Evolutionary conservation across 2,329 filamentous ascomycete genomes (phyloP).

Genomic region (Verticillium nubilum): DNA sequence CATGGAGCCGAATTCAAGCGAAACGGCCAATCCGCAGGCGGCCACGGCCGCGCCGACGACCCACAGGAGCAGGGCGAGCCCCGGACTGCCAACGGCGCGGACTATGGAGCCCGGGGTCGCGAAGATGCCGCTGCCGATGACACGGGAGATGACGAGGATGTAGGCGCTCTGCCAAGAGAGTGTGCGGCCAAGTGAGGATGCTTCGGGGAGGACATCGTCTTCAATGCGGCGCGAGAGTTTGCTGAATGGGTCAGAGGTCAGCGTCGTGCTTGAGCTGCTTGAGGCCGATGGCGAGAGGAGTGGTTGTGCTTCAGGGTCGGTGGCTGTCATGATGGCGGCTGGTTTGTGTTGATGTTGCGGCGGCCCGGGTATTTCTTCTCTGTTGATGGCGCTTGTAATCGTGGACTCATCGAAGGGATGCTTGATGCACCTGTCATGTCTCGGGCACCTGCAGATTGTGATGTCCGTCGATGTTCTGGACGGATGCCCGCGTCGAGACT

Average conservation of each 20-base stretch:
- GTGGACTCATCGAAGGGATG: neutral
- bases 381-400: neutral
- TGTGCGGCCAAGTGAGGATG: constrained; percentile 50
- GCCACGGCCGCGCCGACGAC: constrained; percentile 55
- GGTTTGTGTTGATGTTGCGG: neutral
- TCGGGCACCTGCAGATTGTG: neutral
- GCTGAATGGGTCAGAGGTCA: neutral
- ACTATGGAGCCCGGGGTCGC: constrained; percentile 65
- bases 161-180: constrained; percentile 60
- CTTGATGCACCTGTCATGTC: neutral
- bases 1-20: constrained; percentile 66
- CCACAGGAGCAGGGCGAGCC: constrained; percentile 59
- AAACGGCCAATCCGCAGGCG: constrained; percentile 55
- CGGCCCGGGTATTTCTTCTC: too few species aligned
- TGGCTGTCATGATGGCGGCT: neutral
- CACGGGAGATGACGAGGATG: constrained; percentile 62
- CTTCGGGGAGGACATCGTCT: constrained; percentile 54
- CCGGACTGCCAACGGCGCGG: constrained; percentile 60
- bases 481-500: neutral
- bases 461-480: neutral
- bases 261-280: neutral
- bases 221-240: constrained; percentile 32
- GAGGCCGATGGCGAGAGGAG: neutral
- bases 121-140: constrained; percentile 68
- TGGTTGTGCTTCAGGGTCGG: neutral